These are phyloP conservation scores for Pseudozyma hubeiensis DNA, from an alignment of 1,284 basidiomycete species.

Conservation along the genomic window DNA sequence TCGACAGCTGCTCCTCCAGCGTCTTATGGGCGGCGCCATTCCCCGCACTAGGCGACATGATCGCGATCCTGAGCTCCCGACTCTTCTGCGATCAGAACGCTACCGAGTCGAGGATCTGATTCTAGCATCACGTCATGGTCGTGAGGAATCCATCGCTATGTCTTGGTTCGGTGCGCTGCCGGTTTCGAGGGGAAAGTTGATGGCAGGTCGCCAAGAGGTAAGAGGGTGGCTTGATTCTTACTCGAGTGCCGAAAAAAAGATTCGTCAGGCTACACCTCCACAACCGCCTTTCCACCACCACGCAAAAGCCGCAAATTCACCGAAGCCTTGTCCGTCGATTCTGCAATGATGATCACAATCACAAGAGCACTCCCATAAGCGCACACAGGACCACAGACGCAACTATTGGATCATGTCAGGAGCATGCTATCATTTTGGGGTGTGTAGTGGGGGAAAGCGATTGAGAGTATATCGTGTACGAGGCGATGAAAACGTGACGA, in stretches of 20 bases:
- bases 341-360: background rate
- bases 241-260: no score
- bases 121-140: conserved; percentile 21
- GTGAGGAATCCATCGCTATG: background rate
- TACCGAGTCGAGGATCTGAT: conserved; percentile 21
- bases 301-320: no score
- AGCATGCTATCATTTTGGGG: conserved; percentile 51
- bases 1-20: conserved; percentile 12
- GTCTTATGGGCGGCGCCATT: conserved; percentile 6
- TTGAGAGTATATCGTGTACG: conserved; percentile 35
- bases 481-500: conserved; percentile 43
- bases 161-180: background rate
- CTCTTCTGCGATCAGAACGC: conserved; percentile 32
- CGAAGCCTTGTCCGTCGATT: no score
- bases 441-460: conserved; percentile 6
- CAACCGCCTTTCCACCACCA: no score
- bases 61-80: conserved; percentile 32
- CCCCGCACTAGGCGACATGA: conserved; percentile 19
- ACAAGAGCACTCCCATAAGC: background rate
- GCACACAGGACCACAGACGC: background rate
- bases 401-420: conserved; percentile 30
- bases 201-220: background rate
- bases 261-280: no score
- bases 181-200: background rate
- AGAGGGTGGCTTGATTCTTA: no score